Base-by-base conservation (phyloP, 768 basidiomycete species). In the Rhodotorula kratochvilovae region DNA sequence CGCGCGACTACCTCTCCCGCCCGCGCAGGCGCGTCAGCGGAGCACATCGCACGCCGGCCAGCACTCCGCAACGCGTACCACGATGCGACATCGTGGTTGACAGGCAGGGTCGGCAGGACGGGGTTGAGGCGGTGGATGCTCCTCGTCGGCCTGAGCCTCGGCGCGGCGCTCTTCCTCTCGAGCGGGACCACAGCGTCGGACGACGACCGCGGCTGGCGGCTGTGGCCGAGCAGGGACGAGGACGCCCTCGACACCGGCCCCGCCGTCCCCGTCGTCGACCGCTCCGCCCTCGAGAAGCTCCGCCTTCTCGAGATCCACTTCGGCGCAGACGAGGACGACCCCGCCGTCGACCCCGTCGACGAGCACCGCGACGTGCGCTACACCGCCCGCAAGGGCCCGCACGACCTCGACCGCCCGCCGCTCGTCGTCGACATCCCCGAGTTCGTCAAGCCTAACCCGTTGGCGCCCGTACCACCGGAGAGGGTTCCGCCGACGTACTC, bases 281-380 rank as follows among this genome's bases (percentile, higher is more conserved):
- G 76, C 39, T 23, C 53, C 13, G 61, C 73, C 4, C 63, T 75
- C 66, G 74, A 77, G 31, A 74, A 75, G 67, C 71, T 77, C 42
- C 68, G 73, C 16, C 68, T 75, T 16, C 71, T 75, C 61, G 73
- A 73, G 59, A 73, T 77, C 42, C 75, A 77, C 46, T 51, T 56
- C 15, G 75, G 70, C 25, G 55, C 66, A 31, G 69, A 73, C 68
- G 66, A 68, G 48, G 70, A 71, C 11, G 62, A 63, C n/a, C 36
- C 51, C 0, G 33, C 51, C 19, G 3, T 33, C 54, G 54, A 55
- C 54, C 25, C 31, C 2, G 11, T 27, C 33, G 69, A 56, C 19
- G 53, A 55, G 33, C 64, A 57, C 31, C 45, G 21, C 48, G 69
- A 31, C 29, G 46, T 16, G 45, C 19, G 45, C n/a, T 63, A 48